These are phyloP conservation scores for Escallonia rubra DNA, from an alignment of 129 eudicot genomes.

Conservation along the genomic window DNA sequence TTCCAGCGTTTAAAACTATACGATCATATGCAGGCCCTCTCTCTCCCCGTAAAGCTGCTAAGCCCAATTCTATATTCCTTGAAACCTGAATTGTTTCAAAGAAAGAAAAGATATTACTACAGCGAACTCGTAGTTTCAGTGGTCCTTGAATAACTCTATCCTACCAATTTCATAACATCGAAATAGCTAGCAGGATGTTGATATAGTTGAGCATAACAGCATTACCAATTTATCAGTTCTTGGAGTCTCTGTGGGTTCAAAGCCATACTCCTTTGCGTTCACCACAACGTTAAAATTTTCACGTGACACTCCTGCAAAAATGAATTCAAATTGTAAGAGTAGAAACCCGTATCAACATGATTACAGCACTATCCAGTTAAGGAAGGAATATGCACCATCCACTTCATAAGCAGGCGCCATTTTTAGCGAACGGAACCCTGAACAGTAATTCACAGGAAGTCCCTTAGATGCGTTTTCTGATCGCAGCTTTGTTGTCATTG, in stretches of 20 bases:
- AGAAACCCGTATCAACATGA: no score
- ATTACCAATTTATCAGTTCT: conserved; percentile 96
- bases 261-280: conserved; percentile 71
- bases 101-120: conserved; percentile 1
- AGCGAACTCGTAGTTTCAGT: not conserved
- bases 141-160: no score
- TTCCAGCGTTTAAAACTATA: conserved; percentile 77
- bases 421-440: conserved; percentile 83
- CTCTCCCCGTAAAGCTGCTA: conserved; percentile 88
- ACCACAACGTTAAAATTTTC: conserved; percentile 68
- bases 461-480: conserved; percentile 79
- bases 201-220: not conserved
- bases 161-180: no score
- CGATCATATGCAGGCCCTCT: conserved; percentile 92
- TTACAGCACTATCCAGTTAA: not conserved
- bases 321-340: no score
- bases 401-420: conserved; percentile 42
- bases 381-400: conserved; percentile 47
- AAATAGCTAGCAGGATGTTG: no score
- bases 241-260: conserved; percentile 87
- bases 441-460: conserved; percentile 91
- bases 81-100: conserved; percentile 45
- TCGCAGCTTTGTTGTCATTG: conserved; percentile 78
- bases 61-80: conserved; percentile 81
- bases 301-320: conserved; percentile 78